Percentiles rank a stretch among this genome's conserved stretches.
Evolutionary conservation across 768 basidiomycete species (phyloP).

Genomic region (Amanita phalloides): DNA sequence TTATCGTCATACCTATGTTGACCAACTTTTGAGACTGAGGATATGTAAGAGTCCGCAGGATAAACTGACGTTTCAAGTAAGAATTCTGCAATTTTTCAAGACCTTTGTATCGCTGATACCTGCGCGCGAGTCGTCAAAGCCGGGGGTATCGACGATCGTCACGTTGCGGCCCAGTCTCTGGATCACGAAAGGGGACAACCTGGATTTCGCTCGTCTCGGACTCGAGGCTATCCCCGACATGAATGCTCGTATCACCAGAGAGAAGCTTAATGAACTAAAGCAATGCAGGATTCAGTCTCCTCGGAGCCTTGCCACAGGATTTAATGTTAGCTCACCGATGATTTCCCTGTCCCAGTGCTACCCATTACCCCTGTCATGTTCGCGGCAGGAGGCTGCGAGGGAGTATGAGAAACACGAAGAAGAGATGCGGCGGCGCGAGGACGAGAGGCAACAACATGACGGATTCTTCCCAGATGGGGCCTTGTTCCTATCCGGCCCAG

Average conservation of each 20-base stretch:
- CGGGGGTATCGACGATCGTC: neutral
- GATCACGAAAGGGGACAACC: neutral
- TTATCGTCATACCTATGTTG: neutral
- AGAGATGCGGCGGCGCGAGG: too few relatives aligned
- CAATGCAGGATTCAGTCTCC: too few relatives aligned
- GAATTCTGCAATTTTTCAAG: neutral
- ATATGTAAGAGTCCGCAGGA: neutral
- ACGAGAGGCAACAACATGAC: too few relatives aligned
- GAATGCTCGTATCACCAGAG: neutral
- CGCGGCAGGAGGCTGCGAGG: too few relatives aligned
- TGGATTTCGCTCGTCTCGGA: neutral
- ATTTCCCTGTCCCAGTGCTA: too few relatives aligned
- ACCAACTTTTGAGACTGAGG: neutral
- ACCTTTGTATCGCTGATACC: neutral
- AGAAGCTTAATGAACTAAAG: neutral
- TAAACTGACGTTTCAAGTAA: neutral
- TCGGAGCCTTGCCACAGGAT: too few relatives aligned
- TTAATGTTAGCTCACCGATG: too few relatives aligned
- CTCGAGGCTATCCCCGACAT: neutral
- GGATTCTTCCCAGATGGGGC: too few relatives aligned
- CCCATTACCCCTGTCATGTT: too few relatives aligned
- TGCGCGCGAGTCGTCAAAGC: too few relatives aligned
- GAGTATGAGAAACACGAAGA: too few relatives aligned
- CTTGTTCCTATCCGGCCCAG: too few relatives aligned
- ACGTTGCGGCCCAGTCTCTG: neutral